These are phyloP conservation scores for Guyanaporus albipodus DNA, from an alignment of 768 basidiomycete genomes.

Conservation along the genomic window DNA sequence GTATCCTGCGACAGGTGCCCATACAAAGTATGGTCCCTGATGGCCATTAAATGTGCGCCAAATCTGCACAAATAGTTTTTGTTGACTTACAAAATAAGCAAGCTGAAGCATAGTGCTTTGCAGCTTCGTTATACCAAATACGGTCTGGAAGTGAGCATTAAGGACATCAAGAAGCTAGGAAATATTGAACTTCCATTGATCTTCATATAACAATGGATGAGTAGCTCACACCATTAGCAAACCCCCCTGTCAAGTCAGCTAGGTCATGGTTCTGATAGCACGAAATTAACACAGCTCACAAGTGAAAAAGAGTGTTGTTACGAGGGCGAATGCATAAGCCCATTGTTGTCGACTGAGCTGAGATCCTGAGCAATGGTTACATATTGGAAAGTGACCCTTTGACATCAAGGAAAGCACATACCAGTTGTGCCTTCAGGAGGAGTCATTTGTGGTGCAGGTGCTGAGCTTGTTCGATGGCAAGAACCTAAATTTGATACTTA, in stretches of 20 bases:
- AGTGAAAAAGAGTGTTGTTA: conserved; percentile 75
- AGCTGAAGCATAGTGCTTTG: conserved; percentile 74
- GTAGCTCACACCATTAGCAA: conserved; percentile 56
- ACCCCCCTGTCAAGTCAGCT: conserved; percentile 46
- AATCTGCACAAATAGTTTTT: neutral
- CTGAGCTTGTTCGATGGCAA: neutral
- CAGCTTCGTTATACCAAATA: conserved; percentile 63
- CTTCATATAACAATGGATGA: neutral
- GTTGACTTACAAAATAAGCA: conserved; percentile 56
- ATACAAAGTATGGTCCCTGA: conserved; percentile 60
- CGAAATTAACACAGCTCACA: conserved; percentile 37
- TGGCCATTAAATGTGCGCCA: neutral
- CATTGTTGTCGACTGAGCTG: conserved; percentile 45
- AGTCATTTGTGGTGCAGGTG: conserved; percentile 27
- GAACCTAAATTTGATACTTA: conserved; percentile 9
- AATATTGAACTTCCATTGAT: conserved; percentile 15
- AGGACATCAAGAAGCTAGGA: conserved; percentile 60
- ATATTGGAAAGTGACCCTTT: neutral
- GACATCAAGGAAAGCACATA: conserved; percentile 16
- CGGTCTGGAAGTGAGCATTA: conserved; percentile 69
- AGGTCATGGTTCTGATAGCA: neutral
- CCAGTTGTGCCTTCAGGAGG: conserved; percentile 42
- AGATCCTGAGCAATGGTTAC: conserved; percentile 20
- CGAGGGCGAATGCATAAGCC: conserved; percentile 59
- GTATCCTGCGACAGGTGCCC: conserved; percentile 53